Percentiles rank a stretch among this genome's conserved stretches.
These are phyloP conservation scores for Beauveria varroae DNA, from an alignment of 2,329 filamentous ascomycete species.

Conservation along the genomic window DNA sequence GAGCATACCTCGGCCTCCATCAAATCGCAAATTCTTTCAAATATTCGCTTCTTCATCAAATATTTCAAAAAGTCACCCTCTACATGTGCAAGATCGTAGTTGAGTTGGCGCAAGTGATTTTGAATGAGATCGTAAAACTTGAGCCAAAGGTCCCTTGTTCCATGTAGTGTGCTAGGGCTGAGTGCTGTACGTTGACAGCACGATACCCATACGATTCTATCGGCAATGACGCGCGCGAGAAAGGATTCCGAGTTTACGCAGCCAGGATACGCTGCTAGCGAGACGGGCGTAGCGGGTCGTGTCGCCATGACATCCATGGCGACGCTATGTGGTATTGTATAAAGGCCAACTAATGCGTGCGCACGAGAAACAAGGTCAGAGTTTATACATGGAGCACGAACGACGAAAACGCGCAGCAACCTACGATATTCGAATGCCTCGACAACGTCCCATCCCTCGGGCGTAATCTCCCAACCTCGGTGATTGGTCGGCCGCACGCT, in stretches of 20 bases:
- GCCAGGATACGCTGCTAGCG: slow-evolving; percentile 1
- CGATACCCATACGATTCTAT: slow-evolving; percentile 6
- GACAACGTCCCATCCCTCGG: slow-evolving; percentile 4
- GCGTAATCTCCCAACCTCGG: slow-evolving; percentile 6
- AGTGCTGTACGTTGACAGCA: background rate
- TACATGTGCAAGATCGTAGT: slow-evolving; percentile 1
- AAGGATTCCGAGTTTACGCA: slow-evolving; percentile 5
- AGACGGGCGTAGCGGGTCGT: background rate
- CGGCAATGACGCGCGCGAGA: slow-evolving; percentile 6
- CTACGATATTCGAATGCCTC: slow-evolving; percentile 8
- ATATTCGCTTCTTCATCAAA: slow-evolving; percentile 2
- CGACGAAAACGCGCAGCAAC: background rate
- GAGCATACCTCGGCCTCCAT: slow-evolving; percentile 8
- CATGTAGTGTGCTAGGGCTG: background rate
- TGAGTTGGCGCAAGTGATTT: background rate
- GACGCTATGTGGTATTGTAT: background rate
- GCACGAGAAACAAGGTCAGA: background rate
- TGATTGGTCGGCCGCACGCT: slow-evolving; percentile 3
- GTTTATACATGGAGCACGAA: background rate
- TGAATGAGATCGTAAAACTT: slow-evolving; percentile 1
- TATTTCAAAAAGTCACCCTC: background rate
- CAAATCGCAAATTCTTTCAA: slow-evolving; percentile 8
- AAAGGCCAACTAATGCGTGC: background rate
- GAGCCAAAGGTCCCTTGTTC: background rate
- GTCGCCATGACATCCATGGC: background rate